These are phyloP conservation scores for Microdochium bolleyi DNA, from an alignment of 2,329 filamentous ascomycete genomes.

Conservation along the genomic window DNA sequence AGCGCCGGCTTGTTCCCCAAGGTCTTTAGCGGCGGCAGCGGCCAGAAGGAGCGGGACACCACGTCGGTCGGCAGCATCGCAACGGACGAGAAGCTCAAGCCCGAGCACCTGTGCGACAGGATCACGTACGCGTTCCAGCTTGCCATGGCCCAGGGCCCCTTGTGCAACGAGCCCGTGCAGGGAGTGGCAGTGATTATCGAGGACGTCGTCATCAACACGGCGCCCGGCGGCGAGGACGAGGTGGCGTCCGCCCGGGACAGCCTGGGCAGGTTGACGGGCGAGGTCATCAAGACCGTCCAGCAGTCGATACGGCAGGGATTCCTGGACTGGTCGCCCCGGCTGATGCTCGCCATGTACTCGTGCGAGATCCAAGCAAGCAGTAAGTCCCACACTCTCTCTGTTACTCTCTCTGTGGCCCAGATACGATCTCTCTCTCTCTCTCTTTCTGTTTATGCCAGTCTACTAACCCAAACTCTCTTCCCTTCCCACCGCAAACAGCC, in stretches of 20 bases:
- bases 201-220: conserved; percentile 56
- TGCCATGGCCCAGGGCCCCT: conserved; percentile 76
- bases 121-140: conserved; percentile 92
- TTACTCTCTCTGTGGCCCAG: too few species aligned
- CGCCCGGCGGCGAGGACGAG: conserved; percentile 30
- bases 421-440: too few species aligned
- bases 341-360: conserved; percentile 95
- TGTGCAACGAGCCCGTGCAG: conserved; percentile 90
- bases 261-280: conserved; percentile 77
- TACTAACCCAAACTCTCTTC: conserved; percentile 8
- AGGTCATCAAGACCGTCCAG: conserved; percentile 84
- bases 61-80: too few species aligned
- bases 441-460: too few species aligned
- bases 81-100: conserved; percentile 41
- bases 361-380: conserved; percentile 95
- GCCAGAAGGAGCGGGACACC: conserved; percentile 20
- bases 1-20: conserved; percentile 59
- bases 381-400: conserved; percentile 30
- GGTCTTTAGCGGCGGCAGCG: conserved; percentile 52
- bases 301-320: conserved; percentile 79
- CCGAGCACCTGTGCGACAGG: conserved; percentile 77
- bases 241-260: conserved; percentile 51
- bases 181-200: conserved; percentile 89
- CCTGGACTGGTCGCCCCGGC: conserved; percentile 90
- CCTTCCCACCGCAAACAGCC: conserved; percentile 34